Percentiles rank a stretch among this genome's conserved stretches.
Conservation (phyloP, 2,329 filamentous ascomycete species). For the Mycocentrospora acerina region DNA sequence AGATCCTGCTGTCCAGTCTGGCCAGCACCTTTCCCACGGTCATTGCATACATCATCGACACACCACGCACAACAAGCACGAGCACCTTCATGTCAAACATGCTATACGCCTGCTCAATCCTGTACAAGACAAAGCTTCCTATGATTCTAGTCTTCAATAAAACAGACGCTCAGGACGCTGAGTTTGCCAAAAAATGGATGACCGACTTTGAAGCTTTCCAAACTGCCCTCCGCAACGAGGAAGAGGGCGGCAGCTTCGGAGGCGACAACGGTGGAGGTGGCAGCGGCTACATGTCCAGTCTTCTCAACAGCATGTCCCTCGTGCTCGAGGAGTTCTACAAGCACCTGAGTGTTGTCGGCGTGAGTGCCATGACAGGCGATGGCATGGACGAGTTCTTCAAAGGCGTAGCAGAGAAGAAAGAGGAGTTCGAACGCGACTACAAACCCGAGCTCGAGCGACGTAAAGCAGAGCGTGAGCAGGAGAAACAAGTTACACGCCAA, state of each 20-base stretch:
- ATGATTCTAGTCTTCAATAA: conserved; percentile 99
- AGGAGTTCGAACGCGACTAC: conserved; percentile 89
- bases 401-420: conserved; percentile 81
- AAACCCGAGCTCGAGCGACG: conserved; percentile 85
- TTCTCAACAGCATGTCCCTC: conserved; percentile 96
- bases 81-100: conserved; percentile 99
- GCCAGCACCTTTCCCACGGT: conserved; percentile 95
- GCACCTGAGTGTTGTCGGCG: conserved; percentile 87
- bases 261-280: conserved; percentile 70
- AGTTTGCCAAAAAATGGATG: conserved; percentile 98
- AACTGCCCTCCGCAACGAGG: conserved; percentile 76
- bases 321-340: conserved; percentile 98
- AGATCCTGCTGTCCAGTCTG: conserved; percentile 88
- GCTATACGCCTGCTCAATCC: conserved; percentile 97
- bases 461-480: conserved; percentile 71
- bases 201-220: conserved; percentile 98
- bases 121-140: conserved; percentile 97
- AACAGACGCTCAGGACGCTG: conserved; percentile 88
- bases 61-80: conserved; percentile 86
- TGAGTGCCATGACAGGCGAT: conserved; percentile 88
- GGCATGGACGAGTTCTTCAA: conserved; percentile 93
- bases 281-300: conserved; percentile 92
- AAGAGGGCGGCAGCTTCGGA: conserved; percentile 74
- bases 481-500: conserved; percentile 71
- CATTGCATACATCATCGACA: conserved; percentile 97